Evolutionary conservation across 2,329 filamentous ascomycete species (phyloP).

Genomic region (Pseudogymnoascus sp.): DNA sequence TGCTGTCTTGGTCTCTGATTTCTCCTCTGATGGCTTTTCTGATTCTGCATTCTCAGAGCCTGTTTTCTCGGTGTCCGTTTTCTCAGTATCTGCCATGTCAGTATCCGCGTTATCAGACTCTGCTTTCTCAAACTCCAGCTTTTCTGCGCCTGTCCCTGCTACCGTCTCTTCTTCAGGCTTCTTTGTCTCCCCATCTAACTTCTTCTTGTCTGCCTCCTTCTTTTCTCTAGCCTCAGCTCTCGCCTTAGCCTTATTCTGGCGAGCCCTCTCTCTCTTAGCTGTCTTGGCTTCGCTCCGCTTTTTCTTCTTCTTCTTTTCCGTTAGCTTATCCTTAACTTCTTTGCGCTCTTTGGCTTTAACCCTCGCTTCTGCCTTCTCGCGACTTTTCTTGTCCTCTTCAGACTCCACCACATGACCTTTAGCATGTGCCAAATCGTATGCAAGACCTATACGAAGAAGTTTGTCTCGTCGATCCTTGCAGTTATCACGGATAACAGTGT

Average conservation of each 20-base stretch:
- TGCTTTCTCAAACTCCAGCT: conserved; percentile 26
- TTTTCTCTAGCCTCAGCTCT: conserved; percentile 34
- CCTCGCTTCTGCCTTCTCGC: conserved; percentile 23
- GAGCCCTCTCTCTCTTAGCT: conserved; percentile 34
- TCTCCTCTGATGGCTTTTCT: conserved; percentile 18
- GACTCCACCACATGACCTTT: conserved; percentile 49
- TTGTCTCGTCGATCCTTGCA: conserved; percentile 36
- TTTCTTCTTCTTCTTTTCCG: conserved; percentile 43
- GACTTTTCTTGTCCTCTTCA: conserved; percentile 32
- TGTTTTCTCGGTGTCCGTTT: conserved; percentile 20
- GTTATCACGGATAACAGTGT: conserved; percentile 52
- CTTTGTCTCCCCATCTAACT: conserved; percentile 13
- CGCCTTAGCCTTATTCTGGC: conserved; percentile 32
- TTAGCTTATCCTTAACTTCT: conserved; percentile 41
- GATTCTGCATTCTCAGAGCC: conserved; percentile 20
- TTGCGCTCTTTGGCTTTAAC: conserved; percentile 36
- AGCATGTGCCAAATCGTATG: conserved; percentile 53
- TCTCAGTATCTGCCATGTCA: conserved; percentile 26
- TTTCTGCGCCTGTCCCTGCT: conserved; percentile 18
- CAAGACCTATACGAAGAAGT: conserved; percentile 48
- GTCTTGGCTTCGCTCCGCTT: conserved; percentile 34
- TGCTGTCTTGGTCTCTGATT: conserved; percentile 24
- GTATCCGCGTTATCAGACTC: conserved; percentile 15
- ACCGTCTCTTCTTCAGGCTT: conserved; percentile 16
- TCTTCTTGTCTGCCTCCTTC: conserved; percentile 25